Conservation (phyloP, 2,329 filamentous ascomycete genomes). For the Corniculantispora saksenae region DNA sequence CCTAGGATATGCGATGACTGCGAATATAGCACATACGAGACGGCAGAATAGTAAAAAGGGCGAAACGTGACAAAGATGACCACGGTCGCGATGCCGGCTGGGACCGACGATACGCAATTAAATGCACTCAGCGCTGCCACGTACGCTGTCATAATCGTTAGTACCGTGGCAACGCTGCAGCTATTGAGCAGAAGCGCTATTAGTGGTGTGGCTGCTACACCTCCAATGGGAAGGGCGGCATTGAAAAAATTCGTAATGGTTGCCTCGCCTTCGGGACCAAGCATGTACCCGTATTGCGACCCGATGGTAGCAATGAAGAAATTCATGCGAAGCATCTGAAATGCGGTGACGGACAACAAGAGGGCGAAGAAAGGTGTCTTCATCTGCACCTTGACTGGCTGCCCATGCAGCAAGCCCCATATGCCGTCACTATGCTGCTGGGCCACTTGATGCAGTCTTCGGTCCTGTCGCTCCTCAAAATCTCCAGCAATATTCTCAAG, state of each 20-base stretch:
- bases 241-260: slow-evolving; percentile 46
- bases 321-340: slow-evolving; percentile 69
- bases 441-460: slow-evolving; percentile 51
- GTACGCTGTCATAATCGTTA: neutral
- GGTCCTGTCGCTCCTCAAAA: slow-evolving; percentile 53
- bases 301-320: slow-evolving; percentile 68
- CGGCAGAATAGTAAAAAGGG: slow-evolving; percentile 75
- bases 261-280: slow-evolving; percentile 49
- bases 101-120: slow-evolving; percentile 63
- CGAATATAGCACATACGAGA: slow-evolving; percentile 50
- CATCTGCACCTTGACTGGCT: slow-evolving; percentile 65
- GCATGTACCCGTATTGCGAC: slow-evolving; percentile 68
- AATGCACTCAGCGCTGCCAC: slow-evolving; percentile 49
- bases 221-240: slow-evolving; percentile 63
- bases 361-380: slow-evolving; percentile 69
- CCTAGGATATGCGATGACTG: accelerated
- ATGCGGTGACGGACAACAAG: slow-evolving; percentile 64
- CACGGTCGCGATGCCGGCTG: slow-evolving; percentile 67
- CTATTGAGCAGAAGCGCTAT: slow-evolving; percentile 70
- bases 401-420: slow-evolving; percentile 71
- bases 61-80: slow-evolving; percentile 70
- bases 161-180: slow-evolving; percentile 59
- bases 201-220: slow-evolving; percentile 69
- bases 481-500: slow-evolving; percentile 65
- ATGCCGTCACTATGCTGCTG: slow-evolving; percentile 63